Evolutionary conservation across 805 yeast genomes (phyloP), one percentile per base, ranked within the genome.

Genomic region (Ogataea henricii): DNA sequence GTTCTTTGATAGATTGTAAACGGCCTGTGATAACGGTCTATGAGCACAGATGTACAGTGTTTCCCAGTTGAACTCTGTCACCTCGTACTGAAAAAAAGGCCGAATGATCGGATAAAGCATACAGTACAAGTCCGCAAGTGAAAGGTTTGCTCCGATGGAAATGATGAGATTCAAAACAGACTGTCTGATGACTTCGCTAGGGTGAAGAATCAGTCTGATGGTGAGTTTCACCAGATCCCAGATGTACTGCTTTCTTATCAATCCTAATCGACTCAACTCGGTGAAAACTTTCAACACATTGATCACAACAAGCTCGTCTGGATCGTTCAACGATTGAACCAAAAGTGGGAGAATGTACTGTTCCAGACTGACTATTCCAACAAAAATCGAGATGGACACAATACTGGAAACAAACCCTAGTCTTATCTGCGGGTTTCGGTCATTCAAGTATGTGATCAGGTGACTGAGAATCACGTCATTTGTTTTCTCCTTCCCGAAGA

Each of bases 391-490:
- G 8, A 94, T 72, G 0, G 85, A 81, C 1, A 89, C 76, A 9
- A 91, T 79, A 6, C 89, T 76, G 35, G 82, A 77, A 30, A 92
- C 82, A 57, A 94, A 83, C 4, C 83, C 81, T 23, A 87, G 69
- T 49, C 95, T 73, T 18, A 94, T 70, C 17, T 81, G 76, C 0
- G 85, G 70, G 58, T 83, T 82, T 46, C 81, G 76, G 60, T 91
- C 97, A 64, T 94, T 94, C 53, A 94, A 68, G 60, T 90, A 94
- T 0, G 98, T 91, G 37, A 94, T 91, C 47, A 91, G 70, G 69
- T 94, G 98, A 38, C 96, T 90, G 40, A 94, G 68, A 18, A 94
- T 82, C 34, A 94, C 73, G 62, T 94, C 98, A 60, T 88, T 91
- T 0, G 97, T 86, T 55, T 83, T 87, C 46, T 89, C 96, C 46